A percentile compares a stretch with the other conserved stretches of the same genome.
phyloP scores from a whole-genome alignment of 306 rosid species.

The Begonia masoniana region DNA sequence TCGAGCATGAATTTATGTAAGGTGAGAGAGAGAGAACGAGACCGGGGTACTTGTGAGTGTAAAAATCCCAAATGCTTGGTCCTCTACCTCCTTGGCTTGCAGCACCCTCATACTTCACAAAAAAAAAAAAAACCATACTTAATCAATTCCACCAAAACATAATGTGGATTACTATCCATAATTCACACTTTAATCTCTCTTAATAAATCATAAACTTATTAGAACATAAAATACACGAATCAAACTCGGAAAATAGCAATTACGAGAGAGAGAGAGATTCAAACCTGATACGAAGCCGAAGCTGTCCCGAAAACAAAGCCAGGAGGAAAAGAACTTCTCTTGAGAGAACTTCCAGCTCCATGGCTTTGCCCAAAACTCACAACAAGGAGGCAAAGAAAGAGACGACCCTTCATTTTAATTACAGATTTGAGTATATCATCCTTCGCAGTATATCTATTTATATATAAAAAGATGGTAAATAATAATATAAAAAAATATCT shows the following conservation, averaged over 20 bases:
- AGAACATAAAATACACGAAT: too few species aligned
- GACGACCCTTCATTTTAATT: not conserved
- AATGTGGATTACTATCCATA: not conserved
- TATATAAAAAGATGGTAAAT: too few species aligned
- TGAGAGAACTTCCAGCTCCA: slow-evolving; percentile 12
- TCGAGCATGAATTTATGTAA: too few species aligned
- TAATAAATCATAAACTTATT: too few species aligned
- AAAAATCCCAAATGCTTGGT: slow-evolving; percentile 48
- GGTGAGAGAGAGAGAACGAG: not conserved
- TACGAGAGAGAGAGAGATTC: not conserved
- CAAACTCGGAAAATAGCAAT: too few species aligned
- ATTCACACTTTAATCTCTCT: not conserved
- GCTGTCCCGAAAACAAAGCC: slow-evolving; percentile 40
- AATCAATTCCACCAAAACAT: not conserved
- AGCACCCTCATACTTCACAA: slow-evolving; percentile 46
- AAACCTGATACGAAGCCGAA: slow-evolving; percentile 29
- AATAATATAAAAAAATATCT: too few species aligned
- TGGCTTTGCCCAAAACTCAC: not conserved
- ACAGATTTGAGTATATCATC: too few species aligned
- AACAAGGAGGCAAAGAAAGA: not conserved
- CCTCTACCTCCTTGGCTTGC: slow-evolving; percentile 37
- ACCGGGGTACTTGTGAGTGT: slow-evolving; percentile 33
- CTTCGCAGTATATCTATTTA: too few species aligned
- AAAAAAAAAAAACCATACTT: not conserved
- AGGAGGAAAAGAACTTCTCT: slow-evolving; percentile 22